Evolutionary conservation across 176 grass and related monocot species (phyloP).

Genomic region (Urochloa ruziziensis): DNA sequence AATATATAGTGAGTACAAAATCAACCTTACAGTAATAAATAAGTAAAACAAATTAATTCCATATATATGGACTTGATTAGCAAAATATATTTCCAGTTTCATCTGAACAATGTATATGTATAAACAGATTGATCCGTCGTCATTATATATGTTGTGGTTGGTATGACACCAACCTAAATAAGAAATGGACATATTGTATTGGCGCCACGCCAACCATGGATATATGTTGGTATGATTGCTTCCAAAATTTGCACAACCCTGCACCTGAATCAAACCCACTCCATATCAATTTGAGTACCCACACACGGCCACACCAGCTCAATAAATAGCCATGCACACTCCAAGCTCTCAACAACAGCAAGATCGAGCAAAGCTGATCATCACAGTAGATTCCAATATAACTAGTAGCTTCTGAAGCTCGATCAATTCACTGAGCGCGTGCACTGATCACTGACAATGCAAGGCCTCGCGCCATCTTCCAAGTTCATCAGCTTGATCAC

Average conservation of each 20-base stretch:
- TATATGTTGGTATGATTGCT: neutral
- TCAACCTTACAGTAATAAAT: too few relatives aligned
- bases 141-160: neutral
- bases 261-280: neutral
- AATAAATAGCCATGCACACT: slow-evolving; percentile 4
- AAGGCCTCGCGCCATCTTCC: too few relatives aligned
- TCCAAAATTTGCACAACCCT: neutral
- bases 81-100: neutral
- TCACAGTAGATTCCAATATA: too few relatives aligned
- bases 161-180: neutral
- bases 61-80: neutral
- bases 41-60: too few relatives aligned
- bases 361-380: too few relatives aligned
- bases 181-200: neutral
- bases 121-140: neutral
- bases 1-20: too few relatives aligned
- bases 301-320: neutral
- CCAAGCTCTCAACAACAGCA: neutral
- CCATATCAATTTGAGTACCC: neutral
- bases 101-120: neutral
- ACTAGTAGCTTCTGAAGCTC: neutral
- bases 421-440: neutral
- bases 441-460: neutral
- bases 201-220: neutral
- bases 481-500: neutral